Conservation (phyloP, 2,329 filamentous ascomycete species). For the Aspergillus latus region DNA sequence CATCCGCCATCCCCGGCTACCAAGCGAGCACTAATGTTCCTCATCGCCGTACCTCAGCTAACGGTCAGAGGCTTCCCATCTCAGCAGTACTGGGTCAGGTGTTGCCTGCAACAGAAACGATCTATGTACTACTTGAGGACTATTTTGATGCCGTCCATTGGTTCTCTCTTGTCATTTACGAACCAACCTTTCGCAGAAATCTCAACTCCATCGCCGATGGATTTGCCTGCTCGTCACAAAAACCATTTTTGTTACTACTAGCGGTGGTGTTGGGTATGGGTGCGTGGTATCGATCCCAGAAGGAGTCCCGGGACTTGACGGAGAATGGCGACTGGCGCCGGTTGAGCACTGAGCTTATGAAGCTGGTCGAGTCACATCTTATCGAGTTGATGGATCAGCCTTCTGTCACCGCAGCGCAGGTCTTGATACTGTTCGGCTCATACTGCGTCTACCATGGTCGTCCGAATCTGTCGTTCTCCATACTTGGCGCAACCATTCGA, state of each 20-base stretch:
- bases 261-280: conserved; percentile 41
- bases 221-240: conserved; percentile 34
- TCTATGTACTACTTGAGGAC: conserved; percentile 38
- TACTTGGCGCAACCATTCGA: conserved; percentile 41
- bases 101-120: conserved; percentile 31
- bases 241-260: conserved; percentile 40
- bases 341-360: conserved; percentile 20
- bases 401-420: conserved; percentile 39
- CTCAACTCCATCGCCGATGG: conserved; percentile 37
- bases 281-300: conserved; percentile 40
- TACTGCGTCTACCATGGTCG: conserved; percentile 46
- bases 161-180: conserved; percentile 48
- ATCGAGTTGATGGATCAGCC: conserved; percentile 45
- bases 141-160: conserved; percentile 48
- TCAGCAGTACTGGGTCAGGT: conserved; percentile 28
- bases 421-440: conserved; percentile 42
- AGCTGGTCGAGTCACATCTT: conserved; percentile 34
- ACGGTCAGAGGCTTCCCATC: conserved; percentile 26
- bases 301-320: conserved; percentile 15
- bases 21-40: conserved; percentile 14
- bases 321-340: conserved; percentile 17
- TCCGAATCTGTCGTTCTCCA: conserved; percentile 41
- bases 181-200: conserved; percentile 40
- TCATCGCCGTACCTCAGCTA: conserved; percentile 1
- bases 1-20: conserved; percentile 39